Evolutionary conservation across 495 filamentous ascomycete genomes (phyloP), one percentile per base, ranked within the genome.

Genomic region (Hypoxylon perforatum): DNA sequence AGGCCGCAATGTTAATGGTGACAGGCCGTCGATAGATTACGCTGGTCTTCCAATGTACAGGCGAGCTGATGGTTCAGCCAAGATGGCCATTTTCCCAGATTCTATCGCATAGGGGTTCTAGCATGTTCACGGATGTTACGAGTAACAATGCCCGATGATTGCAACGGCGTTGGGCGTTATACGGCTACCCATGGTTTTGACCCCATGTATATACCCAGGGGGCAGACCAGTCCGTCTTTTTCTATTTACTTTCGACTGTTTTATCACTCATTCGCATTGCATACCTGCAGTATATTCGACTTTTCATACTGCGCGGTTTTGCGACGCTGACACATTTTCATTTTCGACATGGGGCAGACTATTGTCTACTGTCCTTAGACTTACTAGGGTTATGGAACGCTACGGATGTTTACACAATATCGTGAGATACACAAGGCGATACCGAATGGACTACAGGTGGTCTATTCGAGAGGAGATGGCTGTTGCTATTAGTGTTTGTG

Each of bases 1-100:
- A 35, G 66, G 70, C 39, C 72, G 72, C 15, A 69, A 65, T 33
- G 54, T 73, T 3, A 67, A 69, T 25, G 72, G 72, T 14, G 63
- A 73, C 12, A 66, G 69, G 11, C 57, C 70, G 17, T 58, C 63
- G 15, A 66, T 75, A 54, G 59, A 61, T 35, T 67, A 71, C 14
- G 51, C 61, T 11, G 60, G 59, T 0, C 56, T 69, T 9, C 51
- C 60, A 1, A 57, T 63, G 9, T 75, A 75, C 44, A 68, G 64
- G 23, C 46, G 72, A 57, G 72, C 72, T 0, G 67, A 75, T 30
- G 72, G 72, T 28, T 54, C 61, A 15, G 56, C 65, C 61, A 68
- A 54, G 33, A 36, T 30, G 47, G 63, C 57, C 35, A 23, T 48
- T 15, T 69, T 61, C 61, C 69, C 39, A 28, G 61, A 69, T 35